Evolutionary conservation across 306 rosid species (phyloP), one percentile per base, ranked within the genome.

Genomic region (Quercus parvula): DNA sequence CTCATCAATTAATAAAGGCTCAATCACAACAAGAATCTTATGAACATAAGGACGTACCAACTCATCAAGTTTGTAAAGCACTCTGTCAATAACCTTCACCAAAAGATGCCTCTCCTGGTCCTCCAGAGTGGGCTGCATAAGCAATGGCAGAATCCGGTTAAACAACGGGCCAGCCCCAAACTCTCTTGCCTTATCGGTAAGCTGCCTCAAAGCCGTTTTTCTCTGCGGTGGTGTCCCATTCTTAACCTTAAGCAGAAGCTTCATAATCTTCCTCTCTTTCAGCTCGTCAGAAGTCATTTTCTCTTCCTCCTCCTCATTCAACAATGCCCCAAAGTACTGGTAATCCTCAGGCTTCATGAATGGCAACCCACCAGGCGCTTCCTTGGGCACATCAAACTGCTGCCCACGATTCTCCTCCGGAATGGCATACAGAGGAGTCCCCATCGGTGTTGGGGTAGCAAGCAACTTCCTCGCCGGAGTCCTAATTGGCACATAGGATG

Each of bases 21-120:
- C 98, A 85, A 94, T 94, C 61, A 94, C 98, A 70, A 94, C 98
- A 82, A 94, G 98, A 84, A 94, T 91, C 83, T 94, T 94, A 79
- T 94, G 98, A 85, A 94, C 97, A 74, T 89, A 94, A 20, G 98
- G 98, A 5, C 98, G 92, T 46, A 94, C 98, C 81, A 94, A 75
- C 61, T 94, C 98, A 87, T 94, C 98, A 87, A 94, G 85, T 76
- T 94, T 94, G 85, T 94, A 94, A 31, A 94, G 92, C 74, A 94
- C 97, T 70, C 98, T 86, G 68, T 94, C 98, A 77, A 93, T 91
- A 22, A 87, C 96, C 87, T 91, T 91, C 55, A 91, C 96, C 88
- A 91, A 76, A 78, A 91, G 93, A 81, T 91, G 96, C 82, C 96
- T 84, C 86, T 91, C 96, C 74, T 91, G 96, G 77, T 91, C 96